Conservation (phyloP, 768 basidiomycete species). For the Pisolithus orientalis region DNA sequence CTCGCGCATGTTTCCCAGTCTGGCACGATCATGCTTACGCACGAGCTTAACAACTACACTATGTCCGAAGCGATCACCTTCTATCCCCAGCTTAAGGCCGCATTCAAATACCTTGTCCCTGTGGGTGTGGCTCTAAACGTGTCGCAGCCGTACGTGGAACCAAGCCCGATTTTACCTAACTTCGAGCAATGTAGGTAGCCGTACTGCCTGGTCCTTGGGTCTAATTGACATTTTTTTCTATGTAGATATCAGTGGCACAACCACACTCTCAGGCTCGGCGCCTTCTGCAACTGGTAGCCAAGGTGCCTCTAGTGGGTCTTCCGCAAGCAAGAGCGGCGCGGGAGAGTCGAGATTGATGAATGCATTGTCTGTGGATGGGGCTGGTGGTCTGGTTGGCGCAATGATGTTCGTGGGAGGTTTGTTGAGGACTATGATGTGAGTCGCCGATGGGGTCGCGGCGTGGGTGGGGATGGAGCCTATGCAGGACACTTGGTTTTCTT, state of each 20-base stretch:
- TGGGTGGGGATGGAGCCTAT: background rate
- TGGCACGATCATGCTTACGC: conserved; percentile 50
- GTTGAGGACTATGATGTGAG: background rate
- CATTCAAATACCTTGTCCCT: conserved; percentile 47
- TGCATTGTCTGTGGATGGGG: conserved; percentile 3
- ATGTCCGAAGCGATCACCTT: conserved; percentile 51
- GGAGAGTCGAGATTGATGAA: background rate
- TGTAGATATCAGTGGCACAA: conserved; percentile 22
- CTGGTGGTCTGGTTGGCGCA: background rate
- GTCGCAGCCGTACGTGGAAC: conserved; percentile 48
- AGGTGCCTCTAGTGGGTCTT: conserved; percentile 2
- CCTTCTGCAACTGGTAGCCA: conserved; percentile 3
- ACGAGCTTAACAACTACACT: conserved; percentile 56
- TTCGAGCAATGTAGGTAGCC: conserved; percentile 40
- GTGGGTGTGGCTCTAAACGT: conserved; percentile 46
- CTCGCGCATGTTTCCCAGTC: conserved; percentile 20
- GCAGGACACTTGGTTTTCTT: background rate
- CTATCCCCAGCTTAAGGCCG: conserved; percentile 37
- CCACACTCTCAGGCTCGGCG: conserved; percentile 4
- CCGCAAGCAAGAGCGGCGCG: conserved; percentile 1
- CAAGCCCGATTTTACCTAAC: conserved; percentile 32
- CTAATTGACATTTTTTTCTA: background rate
- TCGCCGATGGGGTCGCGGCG: background rate
- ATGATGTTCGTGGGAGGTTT: background rate
- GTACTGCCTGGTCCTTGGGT: background rate